phyloP scores from a whole-genome alignment of 495 filamentous ascomycete species.

The Penicillium mononematosum region DNA sequence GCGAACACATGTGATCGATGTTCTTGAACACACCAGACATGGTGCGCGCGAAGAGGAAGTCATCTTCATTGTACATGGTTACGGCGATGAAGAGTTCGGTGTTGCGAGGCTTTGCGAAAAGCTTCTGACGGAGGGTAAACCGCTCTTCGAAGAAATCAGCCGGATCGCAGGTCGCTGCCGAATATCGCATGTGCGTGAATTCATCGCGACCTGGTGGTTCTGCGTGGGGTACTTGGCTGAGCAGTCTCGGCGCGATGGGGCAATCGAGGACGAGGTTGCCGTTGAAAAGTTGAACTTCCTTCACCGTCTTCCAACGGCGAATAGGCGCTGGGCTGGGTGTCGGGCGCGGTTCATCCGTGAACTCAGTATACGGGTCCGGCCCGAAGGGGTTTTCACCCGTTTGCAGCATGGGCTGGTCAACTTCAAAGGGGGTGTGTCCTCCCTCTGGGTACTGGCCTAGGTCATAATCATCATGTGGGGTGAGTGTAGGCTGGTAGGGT shows the following conservation, averaged over 20 bases:
- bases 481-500: constrained; percentile 65
- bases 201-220: constrained; percentile 82
- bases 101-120: constrained; percentile 89
- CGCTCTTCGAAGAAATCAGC: constrained; percentile 80
- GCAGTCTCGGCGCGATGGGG: constrained; percentile 84
- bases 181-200: constrained; percentile 98
- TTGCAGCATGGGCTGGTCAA: constrained; percentile 61
- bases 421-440: constrained; percentile 56
- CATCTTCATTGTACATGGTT: constrained; percentile 99
- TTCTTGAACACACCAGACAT: constrained; percentile 99
- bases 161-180: constrained; percentile 94
- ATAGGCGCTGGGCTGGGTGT: constrained; percentile 67
- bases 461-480: constrained; percentile 58
- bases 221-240: constrained; percentile 82
- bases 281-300: constrained; percentile 94
- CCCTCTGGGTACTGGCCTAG: constrained; percentile 51
- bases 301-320: constrained; percentile 96
- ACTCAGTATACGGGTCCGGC: constrained; percentile 52
- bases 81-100: constrained; percentile 98
- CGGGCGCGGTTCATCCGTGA: constrained; percentile 45
- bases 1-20: constrained; percentile 92
- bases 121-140: constrained; percentile 89
- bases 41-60: constrained; percentile 92
- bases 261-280: constrained; percentile 98
- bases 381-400: constrained; percentile 52